Base-by-base conservation (phyloP, 345 rosid species). In the Sisymbrium irio region DNA sequence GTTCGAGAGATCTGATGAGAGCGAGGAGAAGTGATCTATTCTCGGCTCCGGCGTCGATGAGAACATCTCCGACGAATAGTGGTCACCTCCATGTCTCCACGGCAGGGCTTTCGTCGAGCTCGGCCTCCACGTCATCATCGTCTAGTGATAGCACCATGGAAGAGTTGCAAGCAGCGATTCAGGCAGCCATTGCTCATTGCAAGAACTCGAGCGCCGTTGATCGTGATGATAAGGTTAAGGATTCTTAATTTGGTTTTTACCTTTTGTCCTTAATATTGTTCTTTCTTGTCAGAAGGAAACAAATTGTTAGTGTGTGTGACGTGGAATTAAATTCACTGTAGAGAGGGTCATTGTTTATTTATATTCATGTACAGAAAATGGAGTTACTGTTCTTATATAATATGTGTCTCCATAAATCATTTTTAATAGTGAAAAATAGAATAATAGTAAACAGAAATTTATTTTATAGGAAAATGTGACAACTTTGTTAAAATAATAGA, bases 141-240 rank as follows among this genome's bases (percentile, higher is more conserved):
- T 73, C 86, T 0, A 83, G 83, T 66, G 88, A 87, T 72, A 89
- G 97, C 56, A 93, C 96, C 44, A 88, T 89, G 96, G 98, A 93
- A 67, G 98, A 93, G 83, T 72, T 91, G 80, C 98, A 94, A 80
- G 90, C 96, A 60, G 97, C 98, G 11, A 92, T 91, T 76, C 97
- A 94, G 79, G 97, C 97, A 5, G 99, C 99, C 4, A 92, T 95
- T 79, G 95, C 97, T 74, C 97, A 95, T 76, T 95, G 99, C 86
- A 95, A 95, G 83, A 92, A 87, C 54, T 95, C 99, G 61, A 85
- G 85, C 73, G 83, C 85, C 55, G 57, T 59, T 49, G 90, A 82
- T 36, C 59, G 55, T 72, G 45, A 67, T 32, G 65, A 76, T 72
- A 67, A 75, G 77, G 77, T 65, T 61, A 77, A 65, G 77, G 77